These are phyloP conservation scores for Yamadazyma aaseri DNA, from an alignment of 1,139 yeast genomes.

Conservation along the genomic window DNA sequence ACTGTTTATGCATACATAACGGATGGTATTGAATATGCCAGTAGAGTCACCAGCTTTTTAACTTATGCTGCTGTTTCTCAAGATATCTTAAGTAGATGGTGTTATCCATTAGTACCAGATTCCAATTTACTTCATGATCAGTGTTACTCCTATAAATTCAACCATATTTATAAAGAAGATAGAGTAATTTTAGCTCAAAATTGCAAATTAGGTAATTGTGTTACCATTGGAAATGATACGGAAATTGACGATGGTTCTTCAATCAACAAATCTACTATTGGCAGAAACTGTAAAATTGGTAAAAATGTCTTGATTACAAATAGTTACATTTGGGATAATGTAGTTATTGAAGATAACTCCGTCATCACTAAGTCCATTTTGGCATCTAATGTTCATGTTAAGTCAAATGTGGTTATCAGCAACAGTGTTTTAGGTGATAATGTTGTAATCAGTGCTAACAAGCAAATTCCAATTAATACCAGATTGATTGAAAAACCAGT, in stretches of 20 bases:
- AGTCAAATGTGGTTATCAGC: conserved; percentile 47
- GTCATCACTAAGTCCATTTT: conserved; percentile 62
- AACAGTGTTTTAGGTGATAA: conserved; percentile 84
- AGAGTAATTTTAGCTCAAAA: conserved; percentile 87
- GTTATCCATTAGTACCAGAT: conserved; percentile 90
- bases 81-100: conserved; percentile 87
- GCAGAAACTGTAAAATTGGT: conserved; percentile 83
- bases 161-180: conserved; percentile 82
- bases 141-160: conserved; percentile 73
- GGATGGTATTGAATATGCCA: conserved; percentile 75
- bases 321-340: conserved; percentile 86
- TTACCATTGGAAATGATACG: conserved; percentile 76
- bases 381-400: conserved; percentile 61
- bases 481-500: conserved; percentile 53
- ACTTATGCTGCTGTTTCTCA: conserved; percentile 92
- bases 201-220: conserved; percentile 74
- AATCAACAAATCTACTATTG: conserved; percentile 71
- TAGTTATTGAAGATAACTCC: conserved; percentile 65
- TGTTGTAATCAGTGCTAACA: conserved; percentile 59
- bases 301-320: conserved; percentile 66
- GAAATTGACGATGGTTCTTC: conserved; percentile 58
- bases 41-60: conserved; percentile 91
- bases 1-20: conserved; percentile 84
- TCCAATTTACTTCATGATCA: conserved; percentile 70
- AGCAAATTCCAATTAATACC: conserved; percentile 46